Percentiles rank a stretch among this genome's conserved stretches.
Conservation (phyloP, 805 yeast genomes). For the Kurtzmaniella fragi region DNA sequence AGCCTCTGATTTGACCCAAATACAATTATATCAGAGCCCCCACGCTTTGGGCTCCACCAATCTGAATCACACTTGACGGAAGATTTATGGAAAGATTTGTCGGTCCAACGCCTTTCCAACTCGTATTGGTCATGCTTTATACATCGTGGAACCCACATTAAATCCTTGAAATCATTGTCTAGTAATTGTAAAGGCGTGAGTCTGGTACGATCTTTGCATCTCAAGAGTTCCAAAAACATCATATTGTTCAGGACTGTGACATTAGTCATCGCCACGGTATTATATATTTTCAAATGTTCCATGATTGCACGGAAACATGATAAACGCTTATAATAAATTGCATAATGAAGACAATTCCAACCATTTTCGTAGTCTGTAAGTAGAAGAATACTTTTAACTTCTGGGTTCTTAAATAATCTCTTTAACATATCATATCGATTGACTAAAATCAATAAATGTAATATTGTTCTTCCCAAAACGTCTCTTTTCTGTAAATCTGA, state of each 20-base stretch:
- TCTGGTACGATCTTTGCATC: slow-evolving; percentile 64
- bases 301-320: slow-evolving; percentile 43
- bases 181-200: slow-evolving; percentile 69
- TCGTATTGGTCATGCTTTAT: slow-evolving; percentile 29
- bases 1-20: slow-evolving; percentile 61
- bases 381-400: slow-evolving; percentile 35
- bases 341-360: slow-evolving; percentile 76
- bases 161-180: slow-evolving; percentile 39
- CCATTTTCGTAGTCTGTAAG: slow-evolving; percentile 67
- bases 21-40: slow-evolving; percentile 56
- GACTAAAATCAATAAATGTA: slow-evolving; percentile 51
- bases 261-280: background rate
- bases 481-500: slow-evolving; percentile 49
- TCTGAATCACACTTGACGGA: slow-evolving; percentile 11
- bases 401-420: slow-evolving; percentile 43
- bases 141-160: slow-evolving; percentile 39
- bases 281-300: slow-evolving; percentile 16
- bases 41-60: slow-evolving; percentile 44
- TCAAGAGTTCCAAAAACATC: slow-evolving; percentile 34
- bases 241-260: slow-evolving; percentile 17
- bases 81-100: slow-evolving; percentile 5
- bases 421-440: slow-evolving; percentile 45
- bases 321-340: slow-evolving; percentile 54
- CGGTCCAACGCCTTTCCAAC: slow-evolving; percentile 21
- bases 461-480: slow-evolving; percentile 61